Conservation (phyloP, 306 rosid genomes). For the Vigna radiata region DNA sequence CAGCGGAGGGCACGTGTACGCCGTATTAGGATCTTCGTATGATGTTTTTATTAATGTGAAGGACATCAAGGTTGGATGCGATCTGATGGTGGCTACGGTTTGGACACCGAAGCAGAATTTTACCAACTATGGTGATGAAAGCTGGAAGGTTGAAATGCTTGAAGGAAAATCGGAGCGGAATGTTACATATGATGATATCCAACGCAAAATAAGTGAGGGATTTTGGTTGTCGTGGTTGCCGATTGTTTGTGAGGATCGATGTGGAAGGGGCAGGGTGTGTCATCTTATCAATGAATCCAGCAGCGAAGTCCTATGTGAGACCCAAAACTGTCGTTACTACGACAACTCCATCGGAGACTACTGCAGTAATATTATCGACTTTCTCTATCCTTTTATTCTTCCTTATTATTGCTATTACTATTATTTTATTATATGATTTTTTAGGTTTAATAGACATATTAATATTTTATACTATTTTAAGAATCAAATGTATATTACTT, state of each 20-base stretch:
- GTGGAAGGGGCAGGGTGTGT: conserved; percentile 25
- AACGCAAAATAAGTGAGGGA: neutral
- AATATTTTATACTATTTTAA: no score
- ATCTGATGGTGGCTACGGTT: conserved; percentile 28
- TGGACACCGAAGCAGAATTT: neutral
- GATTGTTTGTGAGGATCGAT: conserved; percentile 24
- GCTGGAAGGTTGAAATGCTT: no score
- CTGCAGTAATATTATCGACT: no score
- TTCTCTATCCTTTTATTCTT: no score
- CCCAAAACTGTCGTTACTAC: conserved; percentile 38
- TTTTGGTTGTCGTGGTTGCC: conserved; percentile 41
- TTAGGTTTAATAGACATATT: no score
- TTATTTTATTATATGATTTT: no score
- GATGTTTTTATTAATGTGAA: neutral
- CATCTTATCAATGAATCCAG: conserved; percentile 11
- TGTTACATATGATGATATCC: conserved; percentile 6
- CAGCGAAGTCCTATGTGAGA: conserved; percentile 30
- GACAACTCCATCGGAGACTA: neutral
- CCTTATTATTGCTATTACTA: no score
- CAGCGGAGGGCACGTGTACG: neutral
- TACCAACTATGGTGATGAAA: no score
- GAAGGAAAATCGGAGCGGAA: no score
- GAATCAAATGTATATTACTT: no score
- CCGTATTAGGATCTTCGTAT: accelerated
- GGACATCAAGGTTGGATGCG: conserved; percentile 15